phyloP scores from a whole-genome alignment of 2,329 filamentous ascomycete genomes.

The Lachnellula subtilissima region DNA sequence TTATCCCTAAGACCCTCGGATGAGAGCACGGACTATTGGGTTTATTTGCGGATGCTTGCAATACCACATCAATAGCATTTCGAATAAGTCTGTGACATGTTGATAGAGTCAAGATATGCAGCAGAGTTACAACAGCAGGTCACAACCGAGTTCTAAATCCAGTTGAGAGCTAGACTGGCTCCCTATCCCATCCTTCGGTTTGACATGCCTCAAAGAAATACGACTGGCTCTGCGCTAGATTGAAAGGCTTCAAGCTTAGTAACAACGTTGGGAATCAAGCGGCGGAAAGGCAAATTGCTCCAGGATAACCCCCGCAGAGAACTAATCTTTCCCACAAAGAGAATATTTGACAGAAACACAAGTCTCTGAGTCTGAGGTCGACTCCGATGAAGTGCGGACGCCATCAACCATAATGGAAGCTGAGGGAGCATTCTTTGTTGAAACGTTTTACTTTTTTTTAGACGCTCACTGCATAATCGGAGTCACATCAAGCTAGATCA shows the following conservation, averaged over 20 bases:
- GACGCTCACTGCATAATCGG: conserved; percentile 11
- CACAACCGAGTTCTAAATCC: neutral
- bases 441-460: conserved; percentile 13
- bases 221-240: too few relatives aligned
- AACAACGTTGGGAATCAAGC: too few relatives aligned
- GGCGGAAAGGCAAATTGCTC: too few relatives aligned
- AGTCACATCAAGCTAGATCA: conserved; percentile 1
- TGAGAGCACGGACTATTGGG: conserved; percentile 2
- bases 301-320: too few relatives aligned
- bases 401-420: conserved; percentile 6
- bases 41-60: neutral
- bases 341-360: neutral
- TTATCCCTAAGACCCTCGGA: neutral
- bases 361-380: neutral
- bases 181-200: too few relatives aligned
- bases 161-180: too few relatives aligned
- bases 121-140: neutral
- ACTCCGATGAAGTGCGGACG: conserved; percentile 2
- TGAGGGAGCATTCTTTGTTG: conserved; percentile 7
- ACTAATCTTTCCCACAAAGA: too few relatives aligned
- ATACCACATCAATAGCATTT: neutral
- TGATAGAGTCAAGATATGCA: neutral
- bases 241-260: too few relatives aligned
- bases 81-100: neutral
- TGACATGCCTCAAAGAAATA: too few relatives aligned